Evolutionary conservation across 2,329 filamentous ascomycete species (phyloP).

Genomic region (Didymella segeticola): DNA sequence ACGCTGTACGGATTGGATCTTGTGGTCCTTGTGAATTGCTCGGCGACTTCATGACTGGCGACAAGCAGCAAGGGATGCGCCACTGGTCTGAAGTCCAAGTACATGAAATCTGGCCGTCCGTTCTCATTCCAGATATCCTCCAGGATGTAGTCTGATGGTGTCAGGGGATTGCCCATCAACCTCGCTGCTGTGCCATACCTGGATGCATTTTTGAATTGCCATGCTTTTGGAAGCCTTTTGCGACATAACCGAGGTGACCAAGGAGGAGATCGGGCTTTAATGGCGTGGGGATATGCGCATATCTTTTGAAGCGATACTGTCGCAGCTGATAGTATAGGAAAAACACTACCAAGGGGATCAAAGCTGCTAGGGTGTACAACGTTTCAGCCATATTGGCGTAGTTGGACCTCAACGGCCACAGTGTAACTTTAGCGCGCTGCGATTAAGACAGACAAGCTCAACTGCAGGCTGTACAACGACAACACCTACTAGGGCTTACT

Average conservation of each 20-base stretch:
- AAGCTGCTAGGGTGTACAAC: conserved; percentile 27
- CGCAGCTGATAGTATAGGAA: conserved; percentile 29
- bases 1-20: conserved; percentile 41
- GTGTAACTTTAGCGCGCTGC: background rate
- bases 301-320: conserved; percentile 38
- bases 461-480: too few relatives aligned
- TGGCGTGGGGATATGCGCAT: conserved; percentile 30
- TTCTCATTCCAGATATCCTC: conserved; percentile 35
- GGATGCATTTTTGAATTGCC: conserved; percentile 37
- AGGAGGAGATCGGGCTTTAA: conserved; percentile 33
- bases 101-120: conserved; percentile 36
- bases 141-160: conserved; percentile 41
- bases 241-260: conserved; percentile 38
- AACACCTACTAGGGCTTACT: too few relatives aligned
- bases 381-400: conserved; percentile 25
- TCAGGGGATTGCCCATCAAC: background rate
- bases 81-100: conserved; percentile 43
- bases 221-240: conserved; percentile 31
- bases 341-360: conserved; percentile 28
- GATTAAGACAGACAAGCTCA: background rate
- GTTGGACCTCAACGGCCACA: background rate
- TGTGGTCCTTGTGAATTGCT: conserved; percentile 40
- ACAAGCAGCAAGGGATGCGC: conserved; percentile 35
- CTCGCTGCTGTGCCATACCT: conserved; percentile 22
- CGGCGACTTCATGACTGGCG: conserved; percentile 42